Evolutionary conservation across 2,329 filamentous ascomycete species (phyloP).

Genomic region (Akanthomyces uredinophilus): DNA sequence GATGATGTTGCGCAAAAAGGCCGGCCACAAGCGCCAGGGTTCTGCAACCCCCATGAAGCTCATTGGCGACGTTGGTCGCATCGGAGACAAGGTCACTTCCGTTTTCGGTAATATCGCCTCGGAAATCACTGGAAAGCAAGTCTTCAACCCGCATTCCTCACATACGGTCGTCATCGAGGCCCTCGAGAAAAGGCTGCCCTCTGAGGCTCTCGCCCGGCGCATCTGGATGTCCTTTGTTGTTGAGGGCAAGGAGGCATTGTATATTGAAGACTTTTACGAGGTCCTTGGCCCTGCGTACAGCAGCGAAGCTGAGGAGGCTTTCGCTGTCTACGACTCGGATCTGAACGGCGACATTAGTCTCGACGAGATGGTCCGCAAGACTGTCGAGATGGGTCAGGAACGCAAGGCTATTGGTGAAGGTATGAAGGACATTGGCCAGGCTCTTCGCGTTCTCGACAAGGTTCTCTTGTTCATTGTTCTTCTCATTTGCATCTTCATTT

Average conservation of each 20-base stretch:
- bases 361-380: constrained; percentile 88
- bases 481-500: constrained; percentile 76
- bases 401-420: constrained; percentile 85
- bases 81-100: constrained; percentile 90
- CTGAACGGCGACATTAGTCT: constrained; percentile 90
- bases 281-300: constrained; percentile 74
- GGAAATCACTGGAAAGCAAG: constrained; percentile 91
- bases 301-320: constrained; percentile 80
- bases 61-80: constrained; percentile 69
- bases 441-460: constrained; percentile 83
- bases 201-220: constrained; percentile 87
- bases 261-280: constrained; percentile 75
- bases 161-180: constrained; percentile 88
- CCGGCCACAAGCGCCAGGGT: constrained; percentile 45
- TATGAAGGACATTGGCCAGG: constrained; percentile 97
- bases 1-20: constrained; percentile 56
- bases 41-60: constrained; percentile 73
- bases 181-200: constrained; percentile 74
- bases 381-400: constrained; percentile 77
- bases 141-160: constrained; percentile 87
- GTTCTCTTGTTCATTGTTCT: constrained; percentile 77
- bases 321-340: constrained; percentile 75
- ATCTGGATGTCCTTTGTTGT: constrained; percentile 98
- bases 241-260: constrained; percentile 77
- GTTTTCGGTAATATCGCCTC: constrained; percentile 90